Base-by-base conservation (phyloP, 768 basidiomycete species). In the Ephemerocybe angulata region DNA sequence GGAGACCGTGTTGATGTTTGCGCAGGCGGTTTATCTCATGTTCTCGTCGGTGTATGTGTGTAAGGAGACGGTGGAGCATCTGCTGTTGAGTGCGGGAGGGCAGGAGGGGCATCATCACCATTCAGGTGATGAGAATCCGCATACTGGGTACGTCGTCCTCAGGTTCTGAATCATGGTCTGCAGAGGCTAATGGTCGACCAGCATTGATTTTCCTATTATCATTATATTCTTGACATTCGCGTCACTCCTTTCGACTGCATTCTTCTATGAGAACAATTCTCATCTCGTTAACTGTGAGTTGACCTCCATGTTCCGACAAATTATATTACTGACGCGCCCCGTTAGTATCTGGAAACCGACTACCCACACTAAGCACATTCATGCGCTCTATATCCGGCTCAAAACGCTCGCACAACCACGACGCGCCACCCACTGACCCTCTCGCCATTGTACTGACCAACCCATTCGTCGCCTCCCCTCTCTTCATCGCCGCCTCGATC, bases 21-120 rank as follows among this genome's bases (percentile, higher is more conserved):
- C 92, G 1, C 96, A 98, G 63, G 84, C 85, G 10, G 90, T 99
- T 12, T 98, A 97, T 70, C 76, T 99, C 53, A 85, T 96, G 75
- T 99, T 98, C 66, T 84, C 93, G 0, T 85, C 92, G 0, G 88
- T 98, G 2, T 99, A 98, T 72, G 88, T 98, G 17, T 94, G 93
- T 63, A 98, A 99, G 65, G 97, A 99, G 77, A 90, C 94, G 0
- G 78, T 98, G 3, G 96, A 99, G 70, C 94, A 96, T 70, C 69
- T 97, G 37, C 67, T 99, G 15, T 76, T 98, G 40, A 85, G 85
- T 44, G 80, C 82, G 2, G 75, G 76, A 4, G 71, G 65, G 17
- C 31, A 31, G 48, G 71, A 65, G 49, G 88, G 83, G 55, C 87
- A 89, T 61, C 88, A 90, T 61, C 86, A 87, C 54, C 70, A 72